These are phyloP conservation scores for Gentiana macrophylla DNA, from an alignment of 257 asterid species.

Conservation along the genomic window DNA sequence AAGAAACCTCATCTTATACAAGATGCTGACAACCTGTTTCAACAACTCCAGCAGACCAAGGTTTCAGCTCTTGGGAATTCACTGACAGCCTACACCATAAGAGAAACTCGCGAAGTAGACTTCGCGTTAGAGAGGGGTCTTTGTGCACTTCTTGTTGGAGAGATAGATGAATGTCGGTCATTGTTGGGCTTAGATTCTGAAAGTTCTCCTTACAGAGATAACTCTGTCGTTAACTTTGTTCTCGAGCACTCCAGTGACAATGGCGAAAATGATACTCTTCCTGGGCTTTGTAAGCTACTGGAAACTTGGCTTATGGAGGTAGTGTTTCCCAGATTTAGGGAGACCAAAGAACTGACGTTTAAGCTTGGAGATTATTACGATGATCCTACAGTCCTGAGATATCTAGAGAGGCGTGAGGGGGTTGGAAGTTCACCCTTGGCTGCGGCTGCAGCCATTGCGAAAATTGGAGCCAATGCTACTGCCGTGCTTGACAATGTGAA, in stretches of 20 bases:
- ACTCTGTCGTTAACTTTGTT: slow-evolving; percentile 67
- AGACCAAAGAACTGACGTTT: slow-evolving; percentile 53
- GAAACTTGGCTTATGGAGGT: slow-evolving; percentile 99
- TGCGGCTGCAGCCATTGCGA: slow-evolving; percentile 95
- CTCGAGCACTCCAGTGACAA: slow-evolving; percentile 70
- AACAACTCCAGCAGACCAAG: slow-evolving; percentile 93
- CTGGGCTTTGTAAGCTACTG: slow-evolving; percentile 86
- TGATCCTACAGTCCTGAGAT: slow-evolving; percentile 86
- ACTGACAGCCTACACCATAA: slow-evolving; percentile 27
- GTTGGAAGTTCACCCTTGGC: slow-evolving; percentile 90
- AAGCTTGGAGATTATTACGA: slow-evolving; percentile 97
- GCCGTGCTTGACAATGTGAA: slow-evolving; percentile 94
- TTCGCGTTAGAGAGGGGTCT: slow-evolving; percentile 97
- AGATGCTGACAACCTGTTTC: slow-evolving; percentile 94
- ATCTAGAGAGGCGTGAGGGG: slow-evolving; percentile 82
- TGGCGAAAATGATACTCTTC: slow-evolving; percentile 71
- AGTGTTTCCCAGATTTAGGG: slow-evolving; percentile 92
- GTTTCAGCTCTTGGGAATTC: slow-evolving; percentile 42
- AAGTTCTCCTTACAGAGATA: slow-evolving; percentile 74
- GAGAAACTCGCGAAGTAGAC: slow-evolving; percentile 70
- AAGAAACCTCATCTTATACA: slow-evolving; percentile 87
- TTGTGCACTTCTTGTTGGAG: slow-evolving; percentile 91
- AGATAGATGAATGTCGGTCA: slow-evolving; percentile 78
- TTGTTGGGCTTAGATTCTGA: slow-evolving; percentile 89
- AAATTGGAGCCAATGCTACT: slow-evolving; percentile 90